phyloP scores from a whole-genome alignment of 495 filamentous ascomycete genomes.

The Penicillium waksmanii region DNA sequence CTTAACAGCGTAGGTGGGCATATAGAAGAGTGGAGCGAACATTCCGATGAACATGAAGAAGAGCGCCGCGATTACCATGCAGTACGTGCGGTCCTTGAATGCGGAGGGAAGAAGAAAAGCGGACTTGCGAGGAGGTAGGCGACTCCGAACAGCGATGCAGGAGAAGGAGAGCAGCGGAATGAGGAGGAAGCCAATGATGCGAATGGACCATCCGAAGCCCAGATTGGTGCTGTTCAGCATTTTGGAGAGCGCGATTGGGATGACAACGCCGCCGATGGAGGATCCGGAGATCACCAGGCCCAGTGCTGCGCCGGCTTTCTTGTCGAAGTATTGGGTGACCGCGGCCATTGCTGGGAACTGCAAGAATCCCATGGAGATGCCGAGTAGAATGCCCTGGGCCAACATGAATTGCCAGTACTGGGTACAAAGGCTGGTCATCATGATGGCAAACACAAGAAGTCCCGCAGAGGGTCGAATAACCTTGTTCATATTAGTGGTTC shows the following conservation, averaged over 20 bases:
- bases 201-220: conserved; percentile 63
- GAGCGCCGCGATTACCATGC: conserved; percentile 9
- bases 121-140: conserved; percentile 48
- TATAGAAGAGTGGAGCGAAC: conserved; percentile 69
- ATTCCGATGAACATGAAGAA: conserved; percentile 68
- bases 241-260: conserved; percentile 39
- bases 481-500: conserved; percentile 16
- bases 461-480: conserved; percentile 43
- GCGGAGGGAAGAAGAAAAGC: conserved; percentile 46
- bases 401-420: conserved; percentile 35
- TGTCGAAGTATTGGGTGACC: conserved; percentile 36
- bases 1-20: conserved; percentile 57
- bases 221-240: conserved; percentile 32
- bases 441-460: conserved; percentile 36
- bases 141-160: conserved; percentile 41
- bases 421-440: conserved; percentile 41
- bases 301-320: conserved; percentile 59
- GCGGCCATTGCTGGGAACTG: conserved; percentile 24
- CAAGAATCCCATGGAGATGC: conserved; percentile 19
- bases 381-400: conserved; percentile 26
- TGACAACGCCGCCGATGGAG: conserved; percentile 26
- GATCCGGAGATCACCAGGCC: conserved; percentile 24
- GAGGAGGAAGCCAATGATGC: conserved; percentile 61
- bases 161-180: conserved; percentile 51
- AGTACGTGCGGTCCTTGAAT: conserved; percentile 39